Evolutionary conservation across 495 filamentous ascomycete species (phyloP).

Genomic region (Lepraria neglecta): DNA sequence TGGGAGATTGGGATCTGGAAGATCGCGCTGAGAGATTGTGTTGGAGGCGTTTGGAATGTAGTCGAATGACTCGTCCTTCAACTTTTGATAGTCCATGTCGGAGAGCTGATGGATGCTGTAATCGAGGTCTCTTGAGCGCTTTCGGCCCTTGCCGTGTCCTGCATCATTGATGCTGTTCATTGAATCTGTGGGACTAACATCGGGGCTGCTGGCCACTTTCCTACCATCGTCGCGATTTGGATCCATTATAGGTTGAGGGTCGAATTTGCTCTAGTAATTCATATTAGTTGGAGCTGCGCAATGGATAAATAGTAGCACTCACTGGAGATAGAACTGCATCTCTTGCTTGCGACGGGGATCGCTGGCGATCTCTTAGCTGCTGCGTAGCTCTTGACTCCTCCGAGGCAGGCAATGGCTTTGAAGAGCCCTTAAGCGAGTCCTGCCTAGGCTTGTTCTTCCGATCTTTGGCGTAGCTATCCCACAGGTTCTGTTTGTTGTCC

Average conservation of each 20-base stretch:
- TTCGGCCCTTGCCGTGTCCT: slow-evolving; percentile 17
- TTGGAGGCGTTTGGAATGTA: slow-evolving; percentile 18
- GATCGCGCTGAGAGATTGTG: slow-evolving; percentile 15
- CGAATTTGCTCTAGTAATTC: slow-evolving; percentile 10
- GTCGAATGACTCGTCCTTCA: slow-evolving; percentile 27
- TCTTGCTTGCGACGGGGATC: slow-evolving; percentile 16
- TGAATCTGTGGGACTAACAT: slow-evolving; percentile 23
- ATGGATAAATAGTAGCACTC: neutral
- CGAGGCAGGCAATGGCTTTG: slow-evolving; percentile 18
- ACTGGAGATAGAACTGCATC: neutral
- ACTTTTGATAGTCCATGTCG: slow-evolving; percentile 26
- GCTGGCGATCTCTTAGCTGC: slow-evolving; percentile 22
- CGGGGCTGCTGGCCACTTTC: slow-evolving; percentile 22
- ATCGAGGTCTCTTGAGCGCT: slow-evolving; percentile 25
- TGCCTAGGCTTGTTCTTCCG: slow-evolving; percentile 20
- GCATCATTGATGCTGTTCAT: slow-evolving; percentile 18
- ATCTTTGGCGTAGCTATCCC: slow-evolving; percentile 21
- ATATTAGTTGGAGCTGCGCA: slow-evolving; percentile 11
- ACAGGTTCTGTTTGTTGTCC: slow-evolving; percentile 11
- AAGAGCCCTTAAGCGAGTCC: slow-evolving; percentile 18
- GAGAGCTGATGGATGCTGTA: slow-evolving; percentile 22
- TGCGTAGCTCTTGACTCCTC: slow-evolving; percentile 18
- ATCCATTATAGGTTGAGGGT: slow-evolving; percentile 12
- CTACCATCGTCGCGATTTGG: slow-evolving; percentile 12
- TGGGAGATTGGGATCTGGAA: slow-evolving; percentile 19